Base-by-base conservation (phyloP, 1,139 yeast genomes). In the Suhomyces wounanorum region DNA sequence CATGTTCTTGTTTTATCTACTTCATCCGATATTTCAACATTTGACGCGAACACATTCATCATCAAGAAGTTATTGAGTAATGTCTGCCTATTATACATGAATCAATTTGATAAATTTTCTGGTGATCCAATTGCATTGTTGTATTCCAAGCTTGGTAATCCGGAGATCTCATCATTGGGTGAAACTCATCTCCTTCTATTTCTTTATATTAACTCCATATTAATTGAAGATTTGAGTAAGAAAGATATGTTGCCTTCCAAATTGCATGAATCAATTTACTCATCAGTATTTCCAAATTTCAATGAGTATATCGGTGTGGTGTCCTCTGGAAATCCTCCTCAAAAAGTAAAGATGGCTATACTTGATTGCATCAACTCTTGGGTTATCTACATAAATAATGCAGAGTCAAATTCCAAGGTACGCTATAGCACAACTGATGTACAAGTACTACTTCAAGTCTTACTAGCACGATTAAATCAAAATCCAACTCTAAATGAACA, bases 201-300 rank as follows among this genome's bases (percentile, higher is more conserved):
- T 21, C 54, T 63, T 10, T 47, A 47, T 8, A 56, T 63, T n/a
- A 46, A 53, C 28, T 73, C 84, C 23, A 81, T 82, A 16, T 59
- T 84, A 1, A 80, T 78, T 0, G 91, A 85, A 60, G 91, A 86
- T 55, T 57, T 79, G 9, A 59, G 70, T 31, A 80, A 78, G 55
- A 65, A 64, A 47, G 74, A 66, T 50, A 60, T 56, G 45, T 18
- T 49, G 18, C 31, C 54, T 40, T 21, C 44, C 48, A 43, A 46
- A 31, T 30, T 52, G 49, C 47, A 61, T 53, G 53, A 52, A 45
- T 50, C 45, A 39, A 21, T 61, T 45, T 50, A 48, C 48, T n/a
- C 49, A 3, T 25, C 42, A 2, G 44, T 59, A 4, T 58, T 55
- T 36, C 50, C 52, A 11, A 52, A 48, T 21, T 53, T 44, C 28